phyloP scores from a whole-genome alignment of 495 filamentous ascomycete genomes.

The Annulohypoxylon nitens region DNA sequence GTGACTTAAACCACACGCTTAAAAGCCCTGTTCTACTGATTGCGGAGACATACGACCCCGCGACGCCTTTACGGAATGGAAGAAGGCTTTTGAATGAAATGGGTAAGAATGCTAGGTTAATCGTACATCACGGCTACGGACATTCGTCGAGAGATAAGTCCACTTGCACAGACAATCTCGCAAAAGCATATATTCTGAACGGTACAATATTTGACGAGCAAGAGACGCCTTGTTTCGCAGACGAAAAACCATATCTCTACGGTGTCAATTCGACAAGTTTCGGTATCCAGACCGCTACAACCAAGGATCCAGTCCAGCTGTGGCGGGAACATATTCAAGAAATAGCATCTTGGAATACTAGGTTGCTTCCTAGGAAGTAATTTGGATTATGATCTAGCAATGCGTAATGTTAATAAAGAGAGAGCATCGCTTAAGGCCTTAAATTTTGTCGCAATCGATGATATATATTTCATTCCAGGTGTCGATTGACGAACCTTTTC shows the following conservation, averaged over 20 bases:
- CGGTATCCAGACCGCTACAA: neutral
- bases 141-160: constrained; percentile 59
- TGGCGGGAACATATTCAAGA: constrained; percentile 51
- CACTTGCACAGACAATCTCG: constrained; percentile 57
- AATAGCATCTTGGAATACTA: constrained; percentile 44
- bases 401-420: too few relatives aligned
- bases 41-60: constrained; percentile 63
- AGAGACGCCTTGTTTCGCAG: constrained; percentile 58
- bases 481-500: too few relatives aligned
- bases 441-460: too few relatives aligned
- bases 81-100: constrained; percentile 57
- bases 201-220: constrained; percentile 54
- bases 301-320: constrained; percentile 42
- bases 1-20: constrained; percentile 57
- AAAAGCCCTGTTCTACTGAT: constrained; percentile 59
- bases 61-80: constrained; percentile 63
- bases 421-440: too few relatives aligned
- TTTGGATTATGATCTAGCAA: neutral
- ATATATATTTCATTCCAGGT: too few relatives aligned
- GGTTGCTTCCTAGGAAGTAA: constrained; percentile 19
- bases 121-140: constrained; percentile 63
- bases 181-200: constrained; percentile 54
- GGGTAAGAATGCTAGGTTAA: constrained; percentile 59
- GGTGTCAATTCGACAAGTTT: constrained; percentile 28
- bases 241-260: constrained; percentile 61